Percentiles rank a stretch among this genome's conserved stretches.
Conservation (phyloP, 139 green algal species). For the Pseudopediastrum boryanum region DNA sequence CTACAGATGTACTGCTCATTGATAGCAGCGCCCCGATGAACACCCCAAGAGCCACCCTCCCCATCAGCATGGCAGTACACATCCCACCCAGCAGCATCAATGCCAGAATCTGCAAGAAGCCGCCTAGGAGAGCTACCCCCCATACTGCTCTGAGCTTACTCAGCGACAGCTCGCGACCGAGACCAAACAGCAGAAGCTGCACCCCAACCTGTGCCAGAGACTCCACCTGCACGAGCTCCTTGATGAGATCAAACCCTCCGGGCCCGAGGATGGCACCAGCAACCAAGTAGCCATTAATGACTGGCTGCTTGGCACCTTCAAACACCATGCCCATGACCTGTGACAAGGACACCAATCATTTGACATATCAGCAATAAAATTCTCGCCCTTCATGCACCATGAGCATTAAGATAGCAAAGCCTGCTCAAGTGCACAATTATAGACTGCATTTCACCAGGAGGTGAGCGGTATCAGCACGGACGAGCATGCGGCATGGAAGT, state of each 20-base stretch:
- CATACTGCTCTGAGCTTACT: slow-evolving; percentile 82
- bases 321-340: slow-evolving; percentile 75
- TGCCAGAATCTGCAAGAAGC: slow-evolving; percentile 53
- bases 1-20: slow-evolving; percentile 78
- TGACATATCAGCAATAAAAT: too few species aligned
- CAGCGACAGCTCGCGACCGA: slow-evolving; percentile 93
- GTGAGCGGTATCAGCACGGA: too few species aligned
- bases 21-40: slow-evolving; percentile 92
- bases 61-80: slow-evolving; percentile 14
- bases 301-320: slow-evolving; percentile 84
- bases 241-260: slow-evolving; percentile 79
- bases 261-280: slow-evolving; percentile 91
- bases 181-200: slow-evolving; percentile 93
- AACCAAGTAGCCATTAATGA: slow-evolving; percentile 96
- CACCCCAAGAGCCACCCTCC: slow-evolving; percentile 64
- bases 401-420: too few species aligned
- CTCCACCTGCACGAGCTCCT: slow-evolving; percentile 74
- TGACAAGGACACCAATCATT: too few species aligned
- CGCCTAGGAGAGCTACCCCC: slow-evolving; percentile 77
- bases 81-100: slow-evolving; percentile 48
- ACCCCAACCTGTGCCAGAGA: slow-evolving; percentile 95
- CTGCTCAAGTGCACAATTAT: too few species aligned
- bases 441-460: too few species aligned
- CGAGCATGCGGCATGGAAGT: too few species aligned
- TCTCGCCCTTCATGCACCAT: too few species aligned